Conservation (phyloP, 805 yeast genomes). For the Barnettozyma populi region DNA sequence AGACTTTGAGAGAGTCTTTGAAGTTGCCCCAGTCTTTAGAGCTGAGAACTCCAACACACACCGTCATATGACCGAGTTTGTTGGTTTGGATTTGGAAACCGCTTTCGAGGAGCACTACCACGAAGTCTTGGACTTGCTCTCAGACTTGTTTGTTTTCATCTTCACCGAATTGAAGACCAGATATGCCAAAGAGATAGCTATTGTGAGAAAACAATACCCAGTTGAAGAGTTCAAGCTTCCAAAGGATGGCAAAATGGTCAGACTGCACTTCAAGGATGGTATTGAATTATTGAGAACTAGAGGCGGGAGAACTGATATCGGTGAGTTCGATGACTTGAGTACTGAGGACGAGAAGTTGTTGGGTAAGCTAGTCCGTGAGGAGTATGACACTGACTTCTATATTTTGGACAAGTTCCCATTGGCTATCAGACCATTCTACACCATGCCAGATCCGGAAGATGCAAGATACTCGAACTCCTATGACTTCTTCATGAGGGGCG, state of each 20-base stretch:
- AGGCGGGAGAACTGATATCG: slow-evolving; percentile 73
- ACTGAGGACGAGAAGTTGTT: slow-evolving; percentile 93
- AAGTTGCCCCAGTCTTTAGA: slow-evolving; percentile 96
- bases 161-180: slow-evolving; percentile 78
- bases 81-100: slow-evolving; percentile 97
- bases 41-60: slow-evolving; percentile 99
- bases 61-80: slow-evolving; percentile 98
- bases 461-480: slow-evolving; percentile 93
- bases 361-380: slow-evolving; percentile 87
- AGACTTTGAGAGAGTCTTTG: slow-evolving; percentile 94
- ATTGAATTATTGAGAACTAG: slow-evolving; percentile 77
- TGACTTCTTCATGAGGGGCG: slow-evolving; percentile 99
- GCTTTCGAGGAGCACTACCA: slow-evolving; percentile 97
- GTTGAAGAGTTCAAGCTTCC: slow-evolving; percentile 97
- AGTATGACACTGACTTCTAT: slow-evolving; percentile 96
- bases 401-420: slow-evolving; percentile 97
- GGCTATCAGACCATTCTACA: slow-evolving; percentile 95
- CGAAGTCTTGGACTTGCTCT: slow-evolving; percentile 65
- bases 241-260: slow-evolving; percentile 88
- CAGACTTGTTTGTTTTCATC: slow-evolving; percentile 79
- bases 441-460: slow-evolving; percentile 96
- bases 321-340: slow-evolving; percentile 79
- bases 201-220: slow-evolving; percentile 91
- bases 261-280: slow-evolving; percentile 87
- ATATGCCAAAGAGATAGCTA: slow-evolving; percentile 77